phyloP scores from a whole-genome alignment of 441 rosid genomes.

The Metrosideros polymorpha region DNA sequence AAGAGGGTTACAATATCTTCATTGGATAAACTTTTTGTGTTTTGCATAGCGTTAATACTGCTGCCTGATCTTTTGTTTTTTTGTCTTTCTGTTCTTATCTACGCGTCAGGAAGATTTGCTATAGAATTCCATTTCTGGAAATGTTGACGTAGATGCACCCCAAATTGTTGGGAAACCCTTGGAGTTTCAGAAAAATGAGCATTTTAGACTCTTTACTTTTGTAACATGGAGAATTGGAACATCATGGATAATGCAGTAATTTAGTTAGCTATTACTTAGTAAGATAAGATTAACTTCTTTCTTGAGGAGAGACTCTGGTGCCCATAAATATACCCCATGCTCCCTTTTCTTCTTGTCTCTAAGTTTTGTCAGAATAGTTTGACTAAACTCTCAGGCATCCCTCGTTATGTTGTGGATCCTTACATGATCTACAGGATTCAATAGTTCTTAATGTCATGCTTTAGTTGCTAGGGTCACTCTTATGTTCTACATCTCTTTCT shows the following conservation, averaged over 20 bases:
- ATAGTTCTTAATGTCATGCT: background rate
- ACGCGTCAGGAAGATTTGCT: background rate
- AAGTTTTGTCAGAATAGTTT: background rate
- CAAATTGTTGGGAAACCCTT: background rate
- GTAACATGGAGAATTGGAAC: background rate
- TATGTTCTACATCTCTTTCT: background rate
- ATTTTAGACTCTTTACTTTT: background rate
- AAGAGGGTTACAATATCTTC: background rate
- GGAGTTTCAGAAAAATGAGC: background rate
- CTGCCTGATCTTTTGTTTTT: background rate
- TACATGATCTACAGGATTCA: background rate
- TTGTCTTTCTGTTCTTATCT: background rate
- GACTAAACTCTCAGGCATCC: background rate
- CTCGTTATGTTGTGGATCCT: background rate
- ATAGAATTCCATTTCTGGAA: background rate
- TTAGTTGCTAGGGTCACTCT: background rate
- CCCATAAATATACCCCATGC: background rate
- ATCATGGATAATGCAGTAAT: background rate
- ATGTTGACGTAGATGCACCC: background rate
- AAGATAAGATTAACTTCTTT: background rate
- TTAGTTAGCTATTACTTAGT: background rate
- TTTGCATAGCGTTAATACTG: background rate
- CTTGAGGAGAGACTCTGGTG: background rate
- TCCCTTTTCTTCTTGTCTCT: background rate
- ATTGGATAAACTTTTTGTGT: background rate